phyloP scores from a whole-genome alignment of 495 filamentous ascomycete species.

The Staphylotrichum tortipilum region DNA sequence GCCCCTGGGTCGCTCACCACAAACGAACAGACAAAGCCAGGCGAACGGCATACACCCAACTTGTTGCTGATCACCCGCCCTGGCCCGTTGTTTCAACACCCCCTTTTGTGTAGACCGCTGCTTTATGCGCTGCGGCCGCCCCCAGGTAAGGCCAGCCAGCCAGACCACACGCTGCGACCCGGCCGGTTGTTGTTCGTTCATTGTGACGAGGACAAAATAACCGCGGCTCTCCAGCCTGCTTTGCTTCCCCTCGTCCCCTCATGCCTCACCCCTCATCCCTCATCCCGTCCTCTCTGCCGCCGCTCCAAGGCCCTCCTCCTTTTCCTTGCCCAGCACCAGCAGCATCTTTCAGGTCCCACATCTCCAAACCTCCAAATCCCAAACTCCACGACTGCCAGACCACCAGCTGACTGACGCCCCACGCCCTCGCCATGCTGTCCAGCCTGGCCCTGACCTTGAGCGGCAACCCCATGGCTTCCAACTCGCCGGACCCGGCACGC shows the following conservation, averaged over 20 bases:
- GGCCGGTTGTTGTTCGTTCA: conserved; percentile 6
- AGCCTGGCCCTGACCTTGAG: neutral
- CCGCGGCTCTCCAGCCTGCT: neutral
- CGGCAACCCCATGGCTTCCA: conserved; percentile 19
- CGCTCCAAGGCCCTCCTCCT: too few species aligned
- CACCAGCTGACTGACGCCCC: neutral
- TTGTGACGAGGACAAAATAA: too few species aligned
- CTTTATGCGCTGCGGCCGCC: conserved; percentile 3
- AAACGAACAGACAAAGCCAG: too few species aligned
- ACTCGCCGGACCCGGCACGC: conserved; percentile 6
- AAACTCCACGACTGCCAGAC: too few species aligned
- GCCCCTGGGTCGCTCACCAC: too few species aligned
- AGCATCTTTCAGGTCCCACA: too few species aligned
- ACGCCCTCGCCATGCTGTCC: neutral
- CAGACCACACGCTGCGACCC: neutral
- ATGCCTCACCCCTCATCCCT: too few species aligned
- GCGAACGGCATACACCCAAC: too few species aligned
- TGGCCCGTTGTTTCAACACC: conserved; percentile 9
- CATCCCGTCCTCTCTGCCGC: too few species aligned
- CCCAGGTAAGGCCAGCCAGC: conserved; percentile 4
- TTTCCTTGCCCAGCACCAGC: too few species aligned
- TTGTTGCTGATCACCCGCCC: conserved; percentile 6
- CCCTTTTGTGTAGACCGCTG: conserved; percentile 1
- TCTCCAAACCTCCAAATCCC: too few species aligned
- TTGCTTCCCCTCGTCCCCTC: neutral